A percentile compares a stretch with the other conserved stretches of the same genome.
These are phyloP conservation scores for Senecio squalidus DNA, from an alignment of 140 eudicot species.

Conservation along the genomic window DNA sequence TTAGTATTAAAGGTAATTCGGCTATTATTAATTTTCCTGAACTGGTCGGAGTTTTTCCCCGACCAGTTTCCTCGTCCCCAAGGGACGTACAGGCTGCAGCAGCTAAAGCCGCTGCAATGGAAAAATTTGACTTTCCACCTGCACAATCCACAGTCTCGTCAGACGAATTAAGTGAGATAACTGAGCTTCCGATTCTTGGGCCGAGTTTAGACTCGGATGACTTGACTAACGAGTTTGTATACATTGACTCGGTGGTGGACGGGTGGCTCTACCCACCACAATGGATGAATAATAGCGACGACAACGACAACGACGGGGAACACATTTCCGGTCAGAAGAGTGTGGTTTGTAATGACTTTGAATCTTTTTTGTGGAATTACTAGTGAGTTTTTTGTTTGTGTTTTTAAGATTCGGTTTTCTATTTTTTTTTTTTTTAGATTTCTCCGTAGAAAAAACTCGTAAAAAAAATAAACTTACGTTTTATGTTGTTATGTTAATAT, in stretches of 20 bases:
- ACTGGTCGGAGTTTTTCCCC: slow-evolving; percentile 51
- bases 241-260: slow-evolving; percentile 37
- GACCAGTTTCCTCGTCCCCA: slow-evolving; percentile 60
- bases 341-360: slow-evolving; percentile 34
- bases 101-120: slow-evolving; percentile 87
- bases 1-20: slow-evolving; percentile 69
- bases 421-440: slow-evolving; percentile 20
- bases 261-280: slow-evolving; percentile 68
- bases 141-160: slow-evolving; percentile 16
- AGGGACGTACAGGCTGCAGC: slow-evolving; percentile 84
- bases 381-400: slow-evolving; percentile 10
- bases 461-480: background rate
- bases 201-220: slow-evolving; percentile 36
- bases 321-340: slow-evolving; percentile 26
- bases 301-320: slow-evolving; percentile 17
- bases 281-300: slow-evolving; percentile 25
- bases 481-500: slow-evolving; percentile 4
- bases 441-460: background rate
- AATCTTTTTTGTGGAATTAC: slow-evolving; percentile 52
- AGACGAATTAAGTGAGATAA: slow-evolving; percentile 63
- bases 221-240: slow-evolving; percentile 41
- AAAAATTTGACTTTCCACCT: slow-evolving; percentile 33
- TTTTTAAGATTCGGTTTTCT: background rate
- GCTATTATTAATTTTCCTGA: slow-evolving; percentile 82
- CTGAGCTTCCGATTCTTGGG: slow-evolving; percentile 60